Percentiles rank a stretch among this genome's conserved stretches.
Conservation (phyloP, 2,329 filamentous ascomycete genomes). For the Colletotrichum simmondsii region DNA sequence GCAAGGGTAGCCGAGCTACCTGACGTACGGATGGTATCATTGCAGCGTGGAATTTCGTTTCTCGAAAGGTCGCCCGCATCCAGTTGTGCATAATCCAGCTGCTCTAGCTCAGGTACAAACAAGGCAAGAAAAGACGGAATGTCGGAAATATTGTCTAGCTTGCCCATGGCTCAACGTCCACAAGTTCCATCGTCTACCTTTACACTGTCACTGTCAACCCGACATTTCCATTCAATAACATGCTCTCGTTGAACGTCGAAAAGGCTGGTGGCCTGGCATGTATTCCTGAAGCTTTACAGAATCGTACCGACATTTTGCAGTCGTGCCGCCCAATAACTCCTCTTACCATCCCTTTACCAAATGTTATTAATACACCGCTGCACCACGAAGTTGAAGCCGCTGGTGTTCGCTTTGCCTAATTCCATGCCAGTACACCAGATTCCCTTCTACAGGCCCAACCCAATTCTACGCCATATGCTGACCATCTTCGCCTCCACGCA, state of each 20-base stretch:
- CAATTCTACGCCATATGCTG: constrained; percentile 61
- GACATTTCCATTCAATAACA: no score
- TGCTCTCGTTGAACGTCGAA: background rate
- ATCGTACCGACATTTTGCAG: background rate
- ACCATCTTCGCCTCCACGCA: constrained; percentile 86
- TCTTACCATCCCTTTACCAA: background rate
- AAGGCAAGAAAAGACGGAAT: background rate
- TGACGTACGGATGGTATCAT: constrained; percentile 31
- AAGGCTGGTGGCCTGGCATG: constrained; percentile 13
- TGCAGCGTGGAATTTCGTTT: background rate
- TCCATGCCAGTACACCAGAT: constrained; percentile 29
- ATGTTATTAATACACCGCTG: constrained; percentile 31
- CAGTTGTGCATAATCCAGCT: background rate
- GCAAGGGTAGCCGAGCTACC: background rate
- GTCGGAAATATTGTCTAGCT: background rate
- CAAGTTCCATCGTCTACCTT: background rate
- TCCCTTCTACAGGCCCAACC: constrained; percentile 21
- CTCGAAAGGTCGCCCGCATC: background rate
- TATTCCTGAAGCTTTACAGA: background rate
- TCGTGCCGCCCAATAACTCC: background rate
- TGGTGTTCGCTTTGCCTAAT: constrained; percentile 17
- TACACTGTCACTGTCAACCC: no score
- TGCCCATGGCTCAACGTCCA: background rate
- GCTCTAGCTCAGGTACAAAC: constrained; percentile 8
- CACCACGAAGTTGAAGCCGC: constrained; percentile 30